Percentiles rank a stretch among this genome's conserved stretches.
Evolutionary conservation across 371 early-diverging fungal species (phyloP).

Genomic region (Mucor plumbeus): DNA sequence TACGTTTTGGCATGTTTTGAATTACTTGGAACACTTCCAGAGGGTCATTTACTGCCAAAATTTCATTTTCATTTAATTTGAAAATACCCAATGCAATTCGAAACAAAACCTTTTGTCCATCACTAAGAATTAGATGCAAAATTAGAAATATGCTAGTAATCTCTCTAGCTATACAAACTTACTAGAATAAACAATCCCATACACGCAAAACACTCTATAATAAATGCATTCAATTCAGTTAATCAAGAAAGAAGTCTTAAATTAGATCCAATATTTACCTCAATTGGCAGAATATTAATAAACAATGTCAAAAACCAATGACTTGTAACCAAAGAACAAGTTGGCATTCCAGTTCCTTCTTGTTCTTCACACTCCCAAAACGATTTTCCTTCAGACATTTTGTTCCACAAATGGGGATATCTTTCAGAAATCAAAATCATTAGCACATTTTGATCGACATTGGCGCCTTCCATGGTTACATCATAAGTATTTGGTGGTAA

Average conservation of each 20-base stretch:
- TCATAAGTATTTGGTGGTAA: constrained; percentile 82
- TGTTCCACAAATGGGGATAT: constrained; percentile 60
- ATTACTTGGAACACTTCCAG: constrained; percentile 73
- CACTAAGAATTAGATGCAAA: constrained; percentile 36
- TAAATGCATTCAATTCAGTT: neutral
- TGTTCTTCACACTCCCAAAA: constrained; percentile 62
- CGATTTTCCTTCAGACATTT: constrained; percentile 51
- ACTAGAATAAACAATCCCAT: constrained; percentile 88
- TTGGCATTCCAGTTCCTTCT: constrained; percentile 63
- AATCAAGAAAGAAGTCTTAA: neutral
- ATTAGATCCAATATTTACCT: constrained; percentile 41
- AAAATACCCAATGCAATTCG: constrained; percentile 82
- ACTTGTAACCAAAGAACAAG: constrained; percentile 78
- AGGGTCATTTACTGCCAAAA: constrained; percentile 67
- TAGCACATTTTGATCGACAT: constrained; percentile 81
- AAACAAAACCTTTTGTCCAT: constrained; percentile 81
- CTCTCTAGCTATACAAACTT: constrained; percentile 15
- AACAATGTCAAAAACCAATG: constrained; percentile 89
- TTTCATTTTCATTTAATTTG: constrained; percentile 71
- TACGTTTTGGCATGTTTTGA: constrained; percentile 75
- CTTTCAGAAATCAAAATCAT: constrained; percentile 66
- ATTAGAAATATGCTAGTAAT: neutral
- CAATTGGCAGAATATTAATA: constrained; percentile 75
- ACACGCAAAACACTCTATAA: constrained; percentile 73
- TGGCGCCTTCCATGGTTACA: constrained; percentile 81